Evolutionary conservation across 305 asterid genomes (phyloP).

Genomic region (Solanum aculeatissimum): DNA sequence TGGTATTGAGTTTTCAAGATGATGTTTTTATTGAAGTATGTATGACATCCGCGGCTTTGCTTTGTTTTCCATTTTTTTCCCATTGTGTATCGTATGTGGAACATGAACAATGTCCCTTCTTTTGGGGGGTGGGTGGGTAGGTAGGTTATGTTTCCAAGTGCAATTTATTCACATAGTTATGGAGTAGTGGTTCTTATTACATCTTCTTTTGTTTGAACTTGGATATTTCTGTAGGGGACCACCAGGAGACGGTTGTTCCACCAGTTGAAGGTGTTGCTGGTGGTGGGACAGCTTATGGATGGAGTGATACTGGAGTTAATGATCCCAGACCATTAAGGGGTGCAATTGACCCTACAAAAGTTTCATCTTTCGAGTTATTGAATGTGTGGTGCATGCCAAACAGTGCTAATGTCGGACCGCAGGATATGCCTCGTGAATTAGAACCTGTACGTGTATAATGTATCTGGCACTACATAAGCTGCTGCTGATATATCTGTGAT

Average conservation of each 20-base stretch:
- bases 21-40: neutral
- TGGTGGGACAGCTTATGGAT: constrained; percentile 96
- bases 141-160: neutral
- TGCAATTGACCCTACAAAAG: constrained; percentile 66
- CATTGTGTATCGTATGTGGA: neutral
- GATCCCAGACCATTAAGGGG: constrained; percentile 51
- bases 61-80: neutral
- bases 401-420: constrained; percentile 85
- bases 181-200: neutral
- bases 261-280: constrained; percentile 98
- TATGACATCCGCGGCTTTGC: neutral
- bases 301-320: constrained; percentile 53
- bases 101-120: neutral
- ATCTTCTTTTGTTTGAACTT: neutral
- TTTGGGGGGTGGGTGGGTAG: neutral
- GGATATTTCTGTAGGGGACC: constrained; percentile 35
- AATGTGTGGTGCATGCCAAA: constrained; percentile 97
- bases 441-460: constrained; percentile 55
- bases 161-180: neutral
- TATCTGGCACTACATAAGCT: neutral
- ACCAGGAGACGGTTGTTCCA: constrained; percentile 46
- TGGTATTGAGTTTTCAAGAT: neutral
- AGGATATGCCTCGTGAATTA: constrained; percentile 75
- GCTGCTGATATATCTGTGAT: neutral
- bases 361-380: constrained; percentile 64